phyloP scores from a whole-genome alignment of 2,329 filamentous ascomycete species.

The Pyrenophora teres region DNA sequence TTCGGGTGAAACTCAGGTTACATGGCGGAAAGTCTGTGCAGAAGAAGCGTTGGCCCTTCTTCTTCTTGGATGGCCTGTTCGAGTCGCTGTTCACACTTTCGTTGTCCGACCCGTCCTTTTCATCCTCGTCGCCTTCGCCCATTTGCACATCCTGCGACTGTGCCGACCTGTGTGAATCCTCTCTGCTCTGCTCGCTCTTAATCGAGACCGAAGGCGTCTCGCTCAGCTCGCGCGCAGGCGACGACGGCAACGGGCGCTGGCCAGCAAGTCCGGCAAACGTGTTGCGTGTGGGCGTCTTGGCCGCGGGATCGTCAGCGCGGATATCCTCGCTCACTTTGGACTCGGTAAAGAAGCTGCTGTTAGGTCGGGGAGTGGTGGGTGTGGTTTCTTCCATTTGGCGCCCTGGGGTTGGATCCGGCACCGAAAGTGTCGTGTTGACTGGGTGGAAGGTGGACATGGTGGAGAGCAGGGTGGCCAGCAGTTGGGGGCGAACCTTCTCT shows the following conservation, averaged over 20 bases:
- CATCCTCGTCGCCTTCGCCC: constrained; percentile 72
- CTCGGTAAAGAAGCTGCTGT: constrained; percentile 49
- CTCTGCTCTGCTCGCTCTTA: constrained; percentile 53
- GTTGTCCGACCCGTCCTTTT: constrained; percentile 57
- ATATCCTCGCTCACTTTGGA: constrained; percentile 42
- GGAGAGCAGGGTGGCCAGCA: constrained; percentile 9
- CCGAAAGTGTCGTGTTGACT: constrained; percentile 61
- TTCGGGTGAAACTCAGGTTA: constrained; percentile 91
- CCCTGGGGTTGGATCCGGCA: constrained; percentile 49
- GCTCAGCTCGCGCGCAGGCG: constrained; percentile 54
- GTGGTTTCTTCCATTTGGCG: constrained; percentile 59
- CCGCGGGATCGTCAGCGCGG: constrained; percentile 48
- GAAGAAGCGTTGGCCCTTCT: constrained; percentile 94
- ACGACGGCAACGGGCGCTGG: constrained; percentile 53
- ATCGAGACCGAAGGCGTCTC: constrained; percentile 41
- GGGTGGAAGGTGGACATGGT: constrained; percentile 64
- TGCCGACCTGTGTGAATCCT: constrained; percentile 64
- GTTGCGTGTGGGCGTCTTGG: constrained; percentile 67
- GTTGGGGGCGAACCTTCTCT: constrained; percentile 7
- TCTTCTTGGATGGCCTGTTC: constrained; percentile 84
- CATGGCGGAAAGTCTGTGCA: constrained; percentile 95
- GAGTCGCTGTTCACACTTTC: constrained; percentile 60
- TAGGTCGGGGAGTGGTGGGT: constrained; percentile 60
- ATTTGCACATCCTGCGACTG: constrained; percentile 77
- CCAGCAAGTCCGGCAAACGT: constrained; percentile 54